These are phyloP conservation scores for Rickenella mellea DNA, from an alignment of 768 basidiomycete species.

Conservation along the genomic window DNA sequence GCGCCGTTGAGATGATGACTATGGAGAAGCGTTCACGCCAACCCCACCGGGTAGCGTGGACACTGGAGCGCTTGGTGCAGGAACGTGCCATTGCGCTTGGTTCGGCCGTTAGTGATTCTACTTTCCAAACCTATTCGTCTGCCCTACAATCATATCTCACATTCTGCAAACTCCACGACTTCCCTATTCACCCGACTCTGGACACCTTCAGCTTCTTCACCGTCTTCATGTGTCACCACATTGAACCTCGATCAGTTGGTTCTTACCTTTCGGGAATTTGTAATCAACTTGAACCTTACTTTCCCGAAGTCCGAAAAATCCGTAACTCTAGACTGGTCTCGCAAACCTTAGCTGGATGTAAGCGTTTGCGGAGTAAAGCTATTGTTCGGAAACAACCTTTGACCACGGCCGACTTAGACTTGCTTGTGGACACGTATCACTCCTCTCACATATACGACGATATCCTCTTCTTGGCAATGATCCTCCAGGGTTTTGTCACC, in stretches of 20 bases:
- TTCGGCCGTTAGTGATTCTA: constrained; percentile 12
- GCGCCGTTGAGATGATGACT: constrained; percentile 12
- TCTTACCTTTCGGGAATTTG: constrained; percentile 30
- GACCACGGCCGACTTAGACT: constrained; percentile 5
- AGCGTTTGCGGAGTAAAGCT: constrained; percentile 9
- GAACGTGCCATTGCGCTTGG: constrained; percentile 18
- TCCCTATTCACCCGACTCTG: constrained; percentile 20
- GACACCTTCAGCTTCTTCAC: constrained; percentile 27
- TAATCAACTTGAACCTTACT: constrained; percentile 21
- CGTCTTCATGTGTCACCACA: constrained; percentile 26
- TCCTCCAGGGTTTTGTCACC: constrained; percentile 15
- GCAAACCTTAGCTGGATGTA: constrained; percentile 22
- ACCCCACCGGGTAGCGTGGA: constrained; percentile 5
- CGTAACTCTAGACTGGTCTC: constrained; percentile 16
- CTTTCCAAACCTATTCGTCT: constrained; percentile 17
- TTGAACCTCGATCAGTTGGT: constrained; percentile 25
- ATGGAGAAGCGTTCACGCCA: constrained; percentile 9
- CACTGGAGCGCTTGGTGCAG: constrained; percentile 2
- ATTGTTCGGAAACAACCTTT: constrained; percentile 20
- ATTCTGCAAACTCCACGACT: constrained; percentile 19
- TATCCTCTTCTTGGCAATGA: constrained; percentile 12
- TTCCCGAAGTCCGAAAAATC: constrained; percentile 15
- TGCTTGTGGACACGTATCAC: not conserved
- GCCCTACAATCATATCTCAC: constrained; percentile 23
- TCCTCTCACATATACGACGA: constrained; percentile 15